Evolutionary conservation across 2,329 filamentous ascomycete genomes (phyloP).

Genomic region (Cladophialophora exuberans): DNA sequence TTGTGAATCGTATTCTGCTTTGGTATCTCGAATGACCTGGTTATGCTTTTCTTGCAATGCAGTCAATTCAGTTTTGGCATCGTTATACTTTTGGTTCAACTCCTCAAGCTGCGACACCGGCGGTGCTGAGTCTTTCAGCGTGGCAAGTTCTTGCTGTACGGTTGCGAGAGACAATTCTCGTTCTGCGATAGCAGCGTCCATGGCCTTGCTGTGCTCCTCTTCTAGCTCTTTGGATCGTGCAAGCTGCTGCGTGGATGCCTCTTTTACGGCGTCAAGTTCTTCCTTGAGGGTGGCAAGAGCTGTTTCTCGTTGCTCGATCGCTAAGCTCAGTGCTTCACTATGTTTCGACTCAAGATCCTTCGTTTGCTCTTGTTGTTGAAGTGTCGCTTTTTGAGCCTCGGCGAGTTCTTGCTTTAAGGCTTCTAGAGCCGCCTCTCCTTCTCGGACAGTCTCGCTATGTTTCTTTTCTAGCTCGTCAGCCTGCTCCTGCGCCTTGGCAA

Average conservation of each 20-base stretch:
- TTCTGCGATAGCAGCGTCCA: conserved; percentile 18
- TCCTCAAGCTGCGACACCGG: conserved; percentile 23
- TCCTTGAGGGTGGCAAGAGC: neutral
- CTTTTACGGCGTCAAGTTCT: neutral
- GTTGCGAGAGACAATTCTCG: conserved; percentile 24
- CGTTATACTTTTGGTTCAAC: conserved; percentile 17
- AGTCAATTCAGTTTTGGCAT: conserved; percentile 17
- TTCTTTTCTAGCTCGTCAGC: conserved; percentile 11
- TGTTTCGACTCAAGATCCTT: neutral
- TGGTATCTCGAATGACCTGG: conserved; percentile 19
- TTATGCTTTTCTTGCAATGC: conserved; percentile 22
- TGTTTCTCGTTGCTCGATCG: neutral
- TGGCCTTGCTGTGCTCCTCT: conserved; percentile 17
- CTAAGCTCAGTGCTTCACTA: neutral
- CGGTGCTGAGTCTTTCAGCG: conserved; percentile 19
- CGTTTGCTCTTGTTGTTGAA: neutral
- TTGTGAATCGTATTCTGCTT: conserved; percentile 26
- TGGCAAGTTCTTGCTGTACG: conserved; percentile 21
- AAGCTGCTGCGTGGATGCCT: neutral
- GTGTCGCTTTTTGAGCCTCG: conserved; percentile 17
- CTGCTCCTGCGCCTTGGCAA: conserved; percentile 21
- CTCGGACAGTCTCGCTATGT: conserved; percentile 13
- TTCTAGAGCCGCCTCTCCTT: conserved; percentile 25
- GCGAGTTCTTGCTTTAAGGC: conserved; percentile 22
- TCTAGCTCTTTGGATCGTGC: conserved; percentile 9